Percentiles rank a stretch among this genome's conserved stretches.
phyloP scores from a whole-genome alignment of 805 yeast genomes.

The Saccharomyces paradoxus region DNA sequence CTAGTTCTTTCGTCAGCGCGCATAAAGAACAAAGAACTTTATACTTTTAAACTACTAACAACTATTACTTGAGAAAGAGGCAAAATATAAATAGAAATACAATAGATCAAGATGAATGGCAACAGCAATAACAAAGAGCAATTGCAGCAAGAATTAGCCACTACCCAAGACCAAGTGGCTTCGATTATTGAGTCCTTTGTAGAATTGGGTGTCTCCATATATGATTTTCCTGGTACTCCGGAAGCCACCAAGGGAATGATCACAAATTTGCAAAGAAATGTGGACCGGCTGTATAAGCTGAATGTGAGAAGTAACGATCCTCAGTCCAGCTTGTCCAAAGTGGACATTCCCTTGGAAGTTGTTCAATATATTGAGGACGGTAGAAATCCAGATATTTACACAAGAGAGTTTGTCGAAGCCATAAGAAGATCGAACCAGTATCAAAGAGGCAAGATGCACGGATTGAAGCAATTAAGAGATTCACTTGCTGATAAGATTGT shows the following conservation, averaged over 20 bases:
- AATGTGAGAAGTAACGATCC: constrained; percentile 29
- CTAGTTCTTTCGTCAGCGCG: background rate
- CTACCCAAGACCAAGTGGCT: constrained; percentile 32
- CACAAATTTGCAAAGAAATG: constrained; percentile 34
- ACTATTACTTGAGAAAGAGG: background rate
- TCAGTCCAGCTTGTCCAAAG: constrained; percentile 28
- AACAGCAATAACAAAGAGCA: background rate
- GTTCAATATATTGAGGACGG: constrained; percentile 90
- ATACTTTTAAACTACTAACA: background rate
- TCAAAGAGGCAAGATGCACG: constrained; percentile 74
- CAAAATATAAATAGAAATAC: background rate
- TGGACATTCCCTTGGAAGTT: constrained; percentile 73
- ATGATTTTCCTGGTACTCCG: constrained; percentile 85
- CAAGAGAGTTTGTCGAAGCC: constrained; percentile 92
- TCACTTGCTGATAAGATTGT: constrained; percentile 60
- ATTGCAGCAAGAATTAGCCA: constrained; percentile 24
- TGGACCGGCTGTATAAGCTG: constrained; percentile 33
- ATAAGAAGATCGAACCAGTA: constrained; percentile 85
- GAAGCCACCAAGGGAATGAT: constrained; percentile 57
- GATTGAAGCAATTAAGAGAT: constrained; percentile 54
- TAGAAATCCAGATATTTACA: constrained; percentile 92
- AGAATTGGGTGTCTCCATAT: constrained; percentile 84
- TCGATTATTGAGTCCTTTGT: constrained; percentile 69
- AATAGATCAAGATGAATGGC: background rate
- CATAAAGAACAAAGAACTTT: background rate